A percentile compares a stretch with the other conserved stretches of the same genome.
Conservation (phyloP, 345 rosid species). For the Luvunga scandens region DNA sequence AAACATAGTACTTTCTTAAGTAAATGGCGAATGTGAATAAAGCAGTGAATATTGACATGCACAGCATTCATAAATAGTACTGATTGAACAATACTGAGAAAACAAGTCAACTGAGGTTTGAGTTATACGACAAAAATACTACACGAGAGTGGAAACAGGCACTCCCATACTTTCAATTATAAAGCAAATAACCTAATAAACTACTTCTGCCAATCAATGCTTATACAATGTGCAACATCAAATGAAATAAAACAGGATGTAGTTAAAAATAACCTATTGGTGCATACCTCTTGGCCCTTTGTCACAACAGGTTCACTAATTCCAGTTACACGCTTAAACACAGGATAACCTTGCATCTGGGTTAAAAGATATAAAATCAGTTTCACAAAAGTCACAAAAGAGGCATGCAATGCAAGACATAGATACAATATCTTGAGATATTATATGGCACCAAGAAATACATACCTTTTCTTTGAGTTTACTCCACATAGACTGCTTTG, state of each 20-base stretch:
- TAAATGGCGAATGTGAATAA: background rate
- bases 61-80: background rate
- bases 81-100: background rate
- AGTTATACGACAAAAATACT: background rate
- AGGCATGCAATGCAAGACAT: background rate
- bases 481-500: slow-evolving; percentile 70
- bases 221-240: background rate
- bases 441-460: background rate
- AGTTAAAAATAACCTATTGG: background rate
- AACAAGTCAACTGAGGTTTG: background rate
- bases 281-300: slow-evolving; percentile 83
- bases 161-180: background rate
- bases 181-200: background rate
- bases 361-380: slow-evolving; percentile 2
- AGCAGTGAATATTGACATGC: background rate
- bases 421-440: background rate
- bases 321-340: slow-evolving; percentile 64
- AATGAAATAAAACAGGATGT: background rate
- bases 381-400: slow-evolving; percentile 1
- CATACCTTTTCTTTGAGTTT: slow-evolving; percentile 65
- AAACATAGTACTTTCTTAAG: background rate
- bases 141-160: background rate
- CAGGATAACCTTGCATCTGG: slow-evolving; percentile 73
- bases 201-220: background rate
- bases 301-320: slow-evolving; percentile 83